A percentile compares a stretch with the other conserved stretches of the same genome.
Evolutionary conservation across 2,329 filamentous ascomycete genomes (phyloP).

Genomic region (Metarhizium anisopliae): DNA sequence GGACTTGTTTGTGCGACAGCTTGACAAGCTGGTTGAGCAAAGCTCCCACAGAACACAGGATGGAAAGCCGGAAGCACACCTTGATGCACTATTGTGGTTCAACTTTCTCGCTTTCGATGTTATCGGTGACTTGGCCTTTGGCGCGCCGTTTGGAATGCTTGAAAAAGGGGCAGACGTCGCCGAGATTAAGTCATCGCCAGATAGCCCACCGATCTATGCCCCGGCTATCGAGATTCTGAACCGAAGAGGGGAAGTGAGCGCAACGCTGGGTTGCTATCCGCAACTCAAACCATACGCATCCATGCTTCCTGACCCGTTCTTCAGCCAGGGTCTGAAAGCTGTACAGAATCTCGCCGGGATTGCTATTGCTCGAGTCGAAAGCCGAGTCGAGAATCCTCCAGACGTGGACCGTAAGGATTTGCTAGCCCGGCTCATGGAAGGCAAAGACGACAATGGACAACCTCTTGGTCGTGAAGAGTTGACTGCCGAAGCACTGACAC

Average conservation of each 20-base stretch:
- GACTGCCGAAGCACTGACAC: conserved; percentile 81
- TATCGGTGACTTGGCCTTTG: conserved; percentile 41
- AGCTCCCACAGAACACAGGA: conserved; percentile 38
- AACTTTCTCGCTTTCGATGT: conserved; percentile 46
- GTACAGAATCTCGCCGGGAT: conserved; percentile 80
- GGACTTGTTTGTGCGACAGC: conserved; percentile 61
- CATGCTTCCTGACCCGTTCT: conserved; percentile 76
- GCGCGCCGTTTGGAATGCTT: conserved; percentile 57
- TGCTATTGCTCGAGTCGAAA: conserved; percentile 71
- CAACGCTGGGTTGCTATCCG: conserved; percentile 67
- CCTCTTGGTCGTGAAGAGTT: conserved; percentile 70
- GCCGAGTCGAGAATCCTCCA: conserved; percentile 61
- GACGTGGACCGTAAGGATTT: conserved; percentile 65
- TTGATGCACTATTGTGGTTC: conserved; percentile 73
- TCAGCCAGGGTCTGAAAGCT: conserved; percentile 62
- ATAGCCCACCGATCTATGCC: conserved; percentile 56
- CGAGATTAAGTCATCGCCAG: conserved; percentile 56
- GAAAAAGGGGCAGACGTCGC: conserved; percentile 66
- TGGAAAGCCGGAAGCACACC: conserved; percentile 50
- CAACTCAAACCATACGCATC: conserved; percentile 69
- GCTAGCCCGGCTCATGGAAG: conserved; percentile 76
- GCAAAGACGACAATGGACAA: conserved; percentile 69
- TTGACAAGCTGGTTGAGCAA: conserved; percentile 52
- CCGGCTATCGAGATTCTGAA: conserved; percentile 84
- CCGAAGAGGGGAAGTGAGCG: conserved; percentile 77